Evolutionary conservation across 1,284 basidiomycete species (phyloP).

Genomic region (Irpex sp.): DNA sequence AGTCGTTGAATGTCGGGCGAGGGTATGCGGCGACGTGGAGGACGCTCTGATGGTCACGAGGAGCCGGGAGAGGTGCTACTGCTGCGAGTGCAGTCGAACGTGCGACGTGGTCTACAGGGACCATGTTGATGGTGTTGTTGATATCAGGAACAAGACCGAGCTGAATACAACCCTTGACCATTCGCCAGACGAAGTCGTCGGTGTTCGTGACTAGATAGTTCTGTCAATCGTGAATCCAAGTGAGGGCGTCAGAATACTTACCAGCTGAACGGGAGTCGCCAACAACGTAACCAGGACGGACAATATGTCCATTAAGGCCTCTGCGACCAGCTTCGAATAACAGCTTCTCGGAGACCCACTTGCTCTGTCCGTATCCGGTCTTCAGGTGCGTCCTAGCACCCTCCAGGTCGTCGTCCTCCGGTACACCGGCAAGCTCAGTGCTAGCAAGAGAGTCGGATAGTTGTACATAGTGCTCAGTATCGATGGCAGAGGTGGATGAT

Average conservation of each 20-base stretch:
- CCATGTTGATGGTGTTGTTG: constrained; percentile 98
- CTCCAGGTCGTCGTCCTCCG: constrained; percentile 89
- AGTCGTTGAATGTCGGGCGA: constrained; percentile 84
- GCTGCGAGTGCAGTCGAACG: constrained; percentile 74
- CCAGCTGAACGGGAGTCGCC: constrained; percentile 87
- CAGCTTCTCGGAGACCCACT: constrained; percentile 98
- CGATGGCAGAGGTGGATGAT: constrained; percentile 91
- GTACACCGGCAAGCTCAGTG: constrained; percentile 57
- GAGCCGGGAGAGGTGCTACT: constrained; percentile 41
- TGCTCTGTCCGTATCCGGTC: constrained; percentile 95
- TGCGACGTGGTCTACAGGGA: constrained; percentile 96
- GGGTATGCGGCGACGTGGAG: constrained; percentile 89
- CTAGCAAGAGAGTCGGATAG: constrained; percentile 64
- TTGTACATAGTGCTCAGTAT: constrained; percentile 86
- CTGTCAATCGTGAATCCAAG: constrained; percentile 5
- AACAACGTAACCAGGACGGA: constrained; percentile 95
- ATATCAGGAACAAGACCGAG: constrained; percentile 95
- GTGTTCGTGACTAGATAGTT: constrained; percentile 82
- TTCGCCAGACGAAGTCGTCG: constrained; percentile 97
- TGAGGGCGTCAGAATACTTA: constrained; percentile 31
- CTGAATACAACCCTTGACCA: constrained; percentile 97
- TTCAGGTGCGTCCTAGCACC: constrained; percentile 75
- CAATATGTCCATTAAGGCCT: constrained; percentile 83
- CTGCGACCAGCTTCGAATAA: constrained; percentile 86
- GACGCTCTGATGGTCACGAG: constrained; percentile 52